Base-by-base conservation (phyloP, 2,329 filamentous ascomycete species). In the Fusarium sp. region DNA sequence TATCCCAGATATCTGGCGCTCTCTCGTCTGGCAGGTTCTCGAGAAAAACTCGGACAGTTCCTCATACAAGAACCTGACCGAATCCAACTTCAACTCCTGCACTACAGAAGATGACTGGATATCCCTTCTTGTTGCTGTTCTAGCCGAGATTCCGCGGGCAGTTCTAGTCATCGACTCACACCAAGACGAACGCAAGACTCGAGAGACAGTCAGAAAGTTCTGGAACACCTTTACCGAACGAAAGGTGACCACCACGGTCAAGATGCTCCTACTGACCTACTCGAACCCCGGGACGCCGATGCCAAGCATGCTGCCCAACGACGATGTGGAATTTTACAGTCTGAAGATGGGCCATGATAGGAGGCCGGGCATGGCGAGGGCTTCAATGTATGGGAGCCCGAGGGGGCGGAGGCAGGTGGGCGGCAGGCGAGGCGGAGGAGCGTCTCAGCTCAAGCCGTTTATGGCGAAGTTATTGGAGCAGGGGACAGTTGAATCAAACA, bases 181-280 rank as follows among this genome's bases (percentile, higher is more conserved):
- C 48, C 27, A 50, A 4, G 48, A 39, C 2, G 50, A 61, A 45
- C 20, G 11, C 2, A 32, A 43, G 11, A 63, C 54, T 20, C 39
- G 57, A 8, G 48, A 52, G 27, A 37, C 60, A 4, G 50, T 68
- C 2, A 43, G 56, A 5, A 59, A 60, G 16, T 65, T 72, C 23
- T 72, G 67, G 70, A 16, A 16, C 16, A 9, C 45, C 2, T 43
- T 62, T 2, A n/a, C 32, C 1, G 48, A 72, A 30, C 60, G 57
- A 30, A 64, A 70, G 6, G 27, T 34, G 23, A 50, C 35, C 4
- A 63, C 64, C 8, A 50, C 27, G 1, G 27, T 62, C 35, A 70
- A 72, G 43, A 72, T 72, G 64, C 70, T 72, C 18, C 39, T 72
- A 1, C 30, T 69, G 35, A 69, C 62, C 25, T 71, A 70, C 8